phyloP scores from a whole-genome alignment of 805 yeast genomes.

The Teunomyces aglyptinius region DNA sequence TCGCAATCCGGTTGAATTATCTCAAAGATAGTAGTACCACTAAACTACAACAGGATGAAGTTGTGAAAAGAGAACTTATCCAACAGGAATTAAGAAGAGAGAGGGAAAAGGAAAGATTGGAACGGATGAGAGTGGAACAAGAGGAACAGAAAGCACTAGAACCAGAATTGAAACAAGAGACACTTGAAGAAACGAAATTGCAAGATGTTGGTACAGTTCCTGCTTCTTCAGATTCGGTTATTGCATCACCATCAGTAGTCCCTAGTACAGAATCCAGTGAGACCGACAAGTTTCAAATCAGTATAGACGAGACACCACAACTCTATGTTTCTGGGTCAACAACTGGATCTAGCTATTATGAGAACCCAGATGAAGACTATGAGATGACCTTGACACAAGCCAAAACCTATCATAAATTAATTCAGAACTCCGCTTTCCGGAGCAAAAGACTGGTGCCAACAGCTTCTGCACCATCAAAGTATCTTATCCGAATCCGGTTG shows the following conservation, averaged over 20 bases:
- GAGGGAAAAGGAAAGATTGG: conserved; percentile 13
- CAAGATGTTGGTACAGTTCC: too few species aligned
- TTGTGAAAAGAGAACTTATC: conserved; percentile 17
- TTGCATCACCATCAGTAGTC: too few species aligned
- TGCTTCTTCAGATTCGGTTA: too few species aligned
- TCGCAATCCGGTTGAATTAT: conserved; percentile 25
- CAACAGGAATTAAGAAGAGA: conserved; percentile 11
- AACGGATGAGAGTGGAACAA: conserved; percentile 9
- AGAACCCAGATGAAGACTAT: conserved; percentile 44
- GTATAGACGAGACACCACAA: conserved; percentile 15
- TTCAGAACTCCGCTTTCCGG: conserved; percentile 24
- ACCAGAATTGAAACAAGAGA: background rate
- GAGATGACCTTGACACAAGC: conserved; percentile 39
- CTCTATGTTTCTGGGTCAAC: conserved; percentile 18
- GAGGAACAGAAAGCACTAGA: conserved; percentile 1
- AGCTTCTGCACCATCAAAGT: conserved; percentile 20
- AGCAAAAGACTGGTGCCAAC: conserved; percentile 12
- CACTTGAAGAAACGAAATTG: background rate
- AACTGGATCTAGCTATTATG: conserved; percentile 18
- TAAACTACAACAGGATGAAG: conserved; percentile 21
- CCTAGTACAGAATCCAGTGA: background rate
- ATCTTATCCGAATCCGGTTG: conserved; percentile 34
- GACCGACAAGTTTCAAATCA: background rate
- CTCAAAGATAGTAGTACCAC: conserved; percentile 11
- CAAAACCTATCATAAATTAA: conserved; percentile 33